Evolutionary conservation across 495 filamentous ascomycete genomes (phyloP).

Genomic region (Platismatia glauca): DNA sequence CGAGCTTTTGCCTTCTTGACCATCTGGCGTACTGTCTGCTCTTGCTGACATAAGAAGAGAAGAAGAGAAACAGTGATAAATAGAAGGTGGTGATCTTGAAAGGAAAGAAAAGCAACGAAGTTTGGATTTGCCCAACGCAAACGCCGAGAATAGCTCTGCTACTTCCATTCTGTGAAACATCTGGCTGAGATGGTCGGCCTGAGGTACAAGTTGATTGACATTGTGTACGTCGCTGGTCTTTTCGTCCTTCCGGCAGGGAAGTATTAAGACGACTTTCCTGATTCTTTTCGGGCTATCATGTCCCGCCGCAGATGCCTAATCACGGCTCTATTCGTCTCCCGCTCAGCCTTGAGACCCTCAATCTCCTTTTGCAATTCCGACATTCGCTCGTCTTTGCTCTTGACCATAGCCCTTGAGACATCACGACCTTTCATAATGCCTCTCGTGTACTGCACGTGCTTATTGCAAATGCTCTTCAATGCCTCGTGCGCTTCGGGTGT

Average conservation of each 20-base stretch:
- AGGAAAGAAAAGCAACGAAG: neutral
- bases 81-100: neutral
- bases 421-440: conserved; percentile 57
- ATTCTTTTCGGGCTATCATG: conserved; percentile 15
- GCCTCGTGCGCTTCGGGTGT: conserved; percentile 33
- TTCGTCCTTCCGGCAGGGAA: neutral
- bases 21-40: no score
- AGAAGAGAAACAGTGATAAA: no score
- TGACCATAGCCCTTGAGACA: conserved; percentile 49
- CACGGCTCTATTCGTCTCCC: conserved; percentile 41
- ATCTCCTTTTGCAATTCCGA: conserved; percentile 42
- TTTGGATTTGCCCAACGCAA: no score
- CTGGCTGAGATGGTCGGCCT: neutral
- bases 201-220: neutral
- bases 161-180: neutral
- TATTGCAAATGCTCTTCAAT: conserved; percentile 43
- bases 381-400: conserved; percentile 52
- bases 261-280: neutral
- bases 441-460: conserved; percentile 44
- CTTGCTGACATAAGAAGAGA: no score
- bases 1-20: no score
- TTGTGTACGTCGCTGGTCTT: neutral
- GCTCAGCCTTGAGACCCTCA: conserved; percentile 41
- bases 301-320: conserved; percentile 28
- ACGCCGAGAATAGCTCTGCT: no score